A percentile compares a stretch with the other conserved stretches of the same genome.
These are phyloP conservation scores for Candida ficus DNA, from an alignment of 805 yeast species.

Conservation along the genomic window DNA sequence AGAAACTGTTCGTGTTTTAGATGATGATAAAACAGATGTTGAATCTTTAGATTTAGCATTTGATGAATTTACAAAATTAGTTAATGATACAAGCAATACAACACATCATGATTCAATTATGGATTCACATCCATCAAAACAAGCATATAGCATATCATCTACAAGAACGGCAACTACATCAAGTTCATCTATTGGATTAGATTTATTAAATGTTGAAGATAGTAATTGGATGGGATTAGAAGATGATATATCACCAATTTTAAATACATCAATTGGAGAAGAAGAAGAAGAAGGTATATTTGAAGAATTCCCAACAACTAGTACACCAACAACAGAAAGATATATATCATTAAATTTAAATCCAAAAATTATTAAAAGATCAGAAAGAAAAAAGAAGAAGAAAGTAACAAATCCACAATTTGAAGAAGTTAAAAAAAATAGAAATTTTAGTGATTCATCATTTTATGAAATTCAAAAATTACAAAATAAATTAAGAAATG, in stretches of 20 bases:
- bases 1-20: background rate
- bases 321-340: slow-evolving; percentile 20
- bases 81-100: slow-evolving; percentile 2
- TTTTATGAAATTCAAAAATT: slow-evolving; percentile 9
- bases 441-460: slow-evolving; percentile 10
- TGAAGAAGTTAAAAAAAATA: background rate
- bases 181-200: slow-evolving; percentile 23
- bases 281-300: too few relatives aligned
- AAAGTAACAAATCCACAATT: background rate
- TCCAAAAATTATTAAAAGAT: slow-evolving; percentile 13
- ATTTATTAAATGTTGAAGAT: slow-evolving; percentile 27
- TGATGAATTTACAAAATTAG: slow-evolving; percentile 15
- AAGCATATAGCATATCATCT: slow-evolving; percentile 2
- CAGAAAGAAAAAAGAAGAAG: background rate
- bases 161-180: slow-evolving; percentile 10
- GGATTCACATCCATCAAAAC: background rate
- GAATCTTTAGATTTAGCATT: slow-evolving; percentile 22
- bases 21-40: slow-evolving; percentile 10
- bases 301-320: slow-evolving; percentile 6
- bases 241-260: slow-evolving; percentile 14
- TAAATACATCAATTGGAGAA: too few relatives aligned
- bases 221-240: slow-evolving; percentile 51
- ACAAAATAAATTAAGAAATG: slow-evolving; percentile 5
- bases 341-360: slow-evolving; percentile 22
- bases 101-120: background rate